Evolutionary conservation across 1,284 basidiomycete genomes (phyloP), one percentile per base, ranked within the genome.

Genomic region (Puccinia novopanici): DNA sequence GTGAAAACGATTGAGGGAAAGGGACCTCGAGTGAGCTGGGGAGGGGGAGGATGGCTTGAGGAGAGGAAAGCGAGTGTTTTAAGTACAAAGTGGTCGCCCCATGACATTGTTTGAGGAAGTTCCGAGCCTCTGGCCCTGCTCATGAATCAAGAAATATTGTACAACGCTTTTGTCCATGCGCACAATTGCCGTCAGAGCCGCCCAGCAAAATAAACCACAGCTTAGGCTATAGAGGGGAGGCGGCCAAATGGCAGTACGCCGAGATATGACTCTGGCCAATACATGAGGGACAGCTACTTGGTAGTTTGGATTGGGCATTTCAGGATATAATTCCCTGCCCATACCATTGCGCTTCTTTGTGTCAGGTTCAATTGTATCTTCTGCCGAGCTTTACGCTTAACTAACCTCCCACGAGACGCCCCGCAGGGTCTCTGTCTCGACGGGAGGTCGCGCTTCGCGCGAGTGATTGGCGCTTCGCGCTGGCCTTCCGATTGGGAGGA

Each of bases 251-350:
- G 10, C 10, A 63, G 30, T 40, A 9, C 3, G 40, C 12, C 2
- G 17, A 63, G 17, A 40, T 30, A 15, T 22, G 34, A 34, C 34
- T 34, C 34, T 34, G 34, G 34, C 34, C 34, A 34, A 34, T 34
- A 34, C 34, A 34, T 34, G 34, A 63, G 34, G 59, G 30, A 63
- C 37, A 4, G 34, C 34, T 48, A 3, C 45, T 3, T 9, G 45
- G 3, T 9, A 13, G 10, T 12, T 13, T 48, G 45, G 45, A 48
- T 48, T 12, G 17, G 54, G 22, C 24, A 6, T 50, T 30, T 8
- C 6, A 40, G 27, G 59, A 37, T 63, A 63, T n/a, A n/a, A n/a
- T 19, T 63, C 59, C 59, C 34, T 63, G 12, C 59, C 59, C 54
- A 63, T 17, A 40, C 34, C 13, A 17, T 34, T 34, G 34, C 34